Evolutionary conservation across 2,329 filamentous ascomycete genomes (phyloP).

Genomic region (Dactylonectria macrodidyma): DNA sequence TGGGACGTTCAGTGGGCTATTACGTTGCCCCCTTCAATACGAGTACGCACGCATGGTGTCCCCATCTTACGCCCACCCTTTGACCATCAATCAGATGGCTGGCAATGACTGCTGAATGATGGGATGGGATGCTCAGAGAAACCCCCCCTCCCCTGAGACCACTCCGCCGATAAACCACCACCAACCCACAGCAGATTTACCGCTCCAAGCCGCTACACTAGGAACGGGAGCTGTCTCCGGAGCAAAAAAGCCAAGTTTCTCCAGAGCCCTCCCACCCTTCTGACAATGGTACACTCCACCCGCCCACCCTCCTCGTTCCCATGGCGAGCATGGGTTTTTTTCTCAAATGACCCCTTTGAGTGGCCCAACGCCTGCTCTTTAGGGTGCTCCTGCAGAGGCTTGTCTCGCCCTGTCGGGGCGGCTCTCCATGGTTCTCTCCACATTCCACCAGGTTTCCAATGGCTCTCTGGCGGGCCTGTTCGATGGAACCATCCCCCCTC

Average conservation of each 20-base stretch:
- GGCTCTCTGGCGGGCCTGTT: slow-evolving; percentile 6
- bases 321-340: neutral
- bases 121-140: slow-evolving; percentile 4
- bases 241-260: slow-evolving; percentile 43
- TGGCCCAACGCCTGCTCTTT: neutral
- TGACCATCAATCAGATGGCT: slow-evolving; percentile 2
- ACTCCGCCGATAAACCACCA: slow-evolving; percentile 35
- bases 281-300: neutral
- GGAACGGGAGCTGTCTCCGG: slow-evolving; percentile 47
- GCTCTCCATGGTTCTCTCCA: slow-evolving; percentile 24
- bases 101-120: slow-evolving; percentile 23
- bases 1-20: neutral
- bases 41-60: slow-evolving; percentile 11
- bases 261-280: neutral
- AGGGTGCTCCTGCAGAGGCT: slow-evolving; percentile 7
- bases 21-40: slow-evolving; percentile 13
- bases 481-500: slow-evolving; percentile 1
- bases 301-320: neutral
- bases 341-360: slow-evolving; percentile 16
- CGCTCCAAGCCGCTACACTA: slow-evolving; percentile 40
- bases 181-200: slow-evolving; percentile 3
- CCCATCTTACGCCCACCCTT: slow-evolving; percentile 11
- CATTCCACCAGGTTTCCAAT: slow-evolving; percentile 28
- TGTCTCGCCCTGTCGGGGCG: slow-evolving; percentile 18
- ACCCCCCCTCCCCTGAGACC: slow-evolving; percentile 42